Conservation (phyloP, 2,329 filamentous ascomycete species). For the Boeremia exigua region DNA sequence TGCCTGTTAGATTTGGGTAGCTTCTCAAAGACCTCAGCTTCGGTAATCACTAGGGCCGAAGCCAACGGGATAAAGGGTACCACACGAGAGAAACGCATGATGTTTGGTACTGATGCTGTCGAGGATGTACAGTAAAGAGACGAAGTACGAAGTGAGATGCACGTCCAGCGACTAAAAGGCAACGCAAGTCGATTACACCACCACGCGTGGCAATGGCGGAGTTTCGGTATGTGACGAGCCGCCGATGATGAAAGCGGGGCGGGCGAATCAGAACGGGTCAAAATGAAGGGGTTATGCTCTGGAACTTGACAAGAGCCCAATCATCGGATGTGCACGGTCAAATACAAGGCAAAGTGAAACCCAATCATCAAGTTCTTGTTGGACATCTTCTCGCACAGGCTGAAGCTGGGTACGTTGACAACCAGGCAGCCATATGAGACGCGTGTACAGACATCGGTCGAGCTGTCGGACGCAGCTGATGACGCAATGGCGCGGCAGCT, state of each 20-base stretch:
- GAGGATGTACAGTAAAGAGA: conserved; percentile 10
- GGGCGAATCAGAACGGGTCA: conserved; percentile 12
- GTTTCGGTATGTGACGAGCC: conserved; percentile 7
- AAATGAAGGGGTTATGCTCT: not conserved
- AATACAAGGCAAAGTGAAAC: not conserved
- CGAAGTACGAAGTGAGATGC: conserved; percentile 16
- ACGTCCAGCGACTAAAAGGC: conserved; percentile 20
- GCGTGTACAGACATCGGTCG: conserved; percentile 11
- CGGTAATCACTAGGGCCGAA: conserved; percentile 61
- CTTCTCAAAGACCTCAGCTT: conserved; percentile 55
- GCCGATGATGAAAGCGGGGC: conserved; percentile 12
- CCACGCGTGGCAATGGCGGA: conserved; percentile 29
- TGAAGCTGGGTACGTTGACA: conserved; percentile 4
- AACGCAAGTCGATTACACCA: conserved; percentile 41
- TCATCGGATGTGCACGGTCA: not conserved
- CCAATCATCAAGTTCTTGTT: not conserved
- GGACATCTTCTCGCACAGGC: not conserved
- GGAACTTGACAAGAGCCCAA: not conserved
- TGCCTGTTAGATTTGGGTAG: conserved; percentile 36
- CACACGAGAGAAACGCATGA: conserved; percentile 58
- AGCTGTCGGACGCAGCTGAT: conserved; percentile 9
- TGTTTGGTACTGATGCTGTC: conserved; percentile 23
- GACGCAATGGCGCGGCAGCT: conserved; percentile 13
- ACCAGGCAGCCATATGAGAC: conserved; percentile 7
- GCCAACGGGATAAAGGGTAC: conserved; percentile 58